Evolutionary conservation across 345 rosid genomes (phyloP).

Genomic region (Eucalyptus urophylla): DNA sequence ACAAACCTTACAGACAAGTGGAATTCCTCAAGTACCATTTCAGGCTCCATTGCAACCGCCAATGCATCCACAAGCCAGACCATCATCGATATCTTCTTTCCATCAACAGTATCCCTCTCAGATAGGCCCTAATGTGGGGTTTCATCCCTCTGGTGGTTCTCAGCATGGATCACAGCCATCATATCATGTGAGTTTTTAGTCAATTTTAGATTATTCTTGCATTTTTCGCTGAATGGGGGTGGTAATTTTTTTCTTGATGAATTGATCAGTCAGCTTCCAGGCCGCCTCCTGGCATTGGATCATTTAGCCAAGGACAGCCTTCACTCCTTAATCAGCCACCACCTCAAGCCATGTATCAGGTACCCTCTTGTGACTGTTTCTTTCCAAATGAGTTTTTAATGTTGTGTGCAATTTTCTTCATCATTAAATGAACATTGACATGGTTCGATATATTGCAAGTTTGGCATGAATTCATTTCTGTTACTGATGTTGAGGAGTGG

Average conservation of each 20-base stretch:
- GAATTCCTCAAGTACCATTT: conserved; percentile 36
- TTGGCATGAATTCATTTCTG: neutral
- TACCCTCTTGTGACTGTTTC: neutral
- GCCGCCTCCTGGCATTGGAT: conserved; percentile 41
- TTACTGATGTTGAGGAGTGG: neutral
- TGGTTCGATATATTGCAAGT: neutral
- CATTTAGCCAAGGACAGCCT: conserved; percentile 64
- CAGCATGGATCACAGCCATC: conserved; percentile 66
- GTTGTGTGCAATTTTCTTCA: neutral
- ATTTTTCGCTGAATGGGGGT: neutral
- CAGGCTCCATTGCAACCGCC: conserved; percentile 33
- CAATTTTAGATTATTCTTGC: neutral
- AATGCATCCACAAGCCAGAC: conserved; percentile 43
- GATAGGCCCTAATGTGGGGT: conserved; percentile 55
- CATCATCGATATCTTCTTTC: conserved; percentile 25
- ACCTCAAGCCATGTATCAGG: conserved; percentile 51
- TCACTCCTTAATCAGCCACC: conserved; percentile 43
- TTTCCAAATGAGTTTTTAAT: neutral
- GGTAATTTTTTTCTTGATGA: conserved; percentile 1
- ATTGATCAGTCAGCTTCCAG: conserved; percentile 41
- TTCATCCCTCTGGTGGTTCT: conserved; percentile 55
- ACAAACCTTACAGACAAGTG: conserved; percentile 45
- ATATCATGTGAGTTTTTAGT: conserved; percentile 53
- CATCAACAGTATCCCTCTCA: conserved; percentile 63
- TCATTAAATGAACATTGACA: neutral